phyloP scores from a whole-genome alignment of 2,329 filamentous ascomycete species.

The Colletotrichum filicis region DNA sequence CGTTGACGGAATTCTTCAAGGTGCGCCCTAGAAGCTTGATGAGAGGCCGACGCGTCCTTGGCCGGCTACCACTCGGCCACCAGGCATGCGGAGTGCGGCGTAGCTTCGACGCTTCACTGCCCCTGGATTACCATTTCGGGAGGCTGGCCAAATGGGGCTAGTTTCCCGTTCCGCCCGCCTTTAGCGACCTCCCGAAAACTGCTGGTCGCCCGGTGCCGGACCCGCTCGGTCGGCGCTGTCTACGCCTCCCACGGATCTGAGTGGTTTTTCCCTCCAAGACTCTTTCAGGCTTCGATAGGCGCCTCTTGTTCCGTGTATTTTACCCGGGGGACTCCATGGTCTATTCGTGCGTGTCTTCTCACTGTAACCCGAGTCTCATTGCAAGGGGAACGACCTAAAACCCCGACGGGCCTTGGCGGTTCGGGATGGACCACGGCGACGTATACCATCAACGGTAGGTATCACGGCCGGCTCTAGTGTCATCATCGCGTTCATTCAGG shows the following conservation, averaged over 20 bases:
- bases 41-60: not conserved
- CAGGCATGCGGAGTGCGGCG: not conserved
- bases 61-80: not conserved
- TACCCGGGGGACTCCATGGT: not conserved
- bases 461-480: not conserved
- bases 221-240: conserved; percentile 24
- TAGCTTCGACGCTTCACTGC: not conserved
- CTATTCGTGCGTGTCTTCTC: not conserved
- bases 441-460: not conserved
- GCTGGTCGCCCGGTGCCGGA: conserved; percentile 28
- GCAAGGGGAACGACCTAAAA: conserved; percentile 10
- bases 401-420: conserved; percentile 7
- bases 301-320: not conserved
- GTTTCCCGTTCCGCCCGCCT: conserved; percentile 20
- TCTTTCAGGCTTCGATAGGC: not conserved
- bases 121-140: conserved; percentile 25
- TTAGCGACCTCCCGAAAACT: conserved; percentile 30
- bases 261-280: conserved; percentile 3
- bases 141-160: conserved; percentile 26
- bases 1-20: conserved; percentile 1
- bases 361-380: not conserved
- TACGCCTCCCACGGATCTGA: conserved; percentile 7
- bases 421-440: not conserved
- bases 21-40: not conserved
- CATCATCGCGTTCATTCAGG: not conserved